Conservation (phyloP, 805 yeast genomes). For the Candida ascalaphidarum region DNA sequence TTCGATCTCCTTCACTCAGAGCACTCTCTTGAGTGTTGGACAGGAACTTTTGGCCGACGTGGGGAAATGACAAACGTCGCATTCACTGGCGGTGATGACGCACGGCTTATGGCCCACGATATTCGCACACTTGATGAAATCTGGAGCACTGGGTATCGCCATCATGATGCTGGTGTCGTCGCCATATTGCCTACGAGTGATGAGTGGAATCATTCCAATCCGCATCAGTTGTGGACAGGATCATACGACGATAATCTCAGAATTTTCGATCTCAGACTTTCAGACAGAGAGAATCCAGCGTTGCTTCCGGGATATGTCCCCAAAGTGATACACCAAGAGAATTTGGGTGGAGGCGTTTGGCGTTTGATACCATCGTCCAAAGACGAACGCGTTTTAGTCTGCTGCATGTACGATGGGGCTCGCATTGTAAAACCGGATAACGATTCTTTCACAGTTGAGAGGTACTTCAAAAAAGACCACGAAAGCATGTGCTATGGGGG, state of each 20-base stretch:
- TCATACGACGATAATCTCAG: constrained; percentile 82
- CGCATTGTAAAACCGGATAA: constrained; percentile 37
- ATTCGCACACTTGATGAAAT: constrained; percentile 28
- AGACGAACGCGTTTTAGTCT: constrained; percentile 46
- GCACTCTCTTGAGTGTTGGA: constrained; percentile 86
- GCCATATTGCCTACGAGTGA: constrained; percentile 48
- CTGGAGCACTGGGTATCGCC: constrained; percentile 36
- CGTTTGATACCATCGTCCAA: constrained; percentile 59
- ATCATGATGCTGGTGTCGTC: constrained; percentile 89
- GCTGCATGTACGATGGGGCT: constrained; percentile 97
- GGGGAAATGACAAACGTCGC: constrained; percentile 48
- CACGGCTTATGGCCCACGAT: constrained; percentile 68
- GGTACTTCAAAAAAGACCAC: constrained; percentile 59
- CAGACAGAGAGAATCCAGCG: constrained; percentile 28
- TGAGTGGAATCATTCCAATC: constrained; percentile 35
- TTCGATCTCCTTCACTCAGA: constrained; percentile 18
- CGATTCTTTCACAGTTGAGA: constrained; percentile 19
- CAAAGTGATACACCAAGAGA: constrained; percentile 28
- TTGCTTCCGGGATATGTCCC: constrained; percentile 45
- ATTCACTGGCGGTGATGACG: constrained; percentile 90
- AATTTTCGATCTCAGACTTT: constrained; percentile 56
- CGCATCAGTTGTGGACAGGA: constrained; percentile 69
- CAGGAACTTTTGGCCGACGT: constrained; percentile 57
- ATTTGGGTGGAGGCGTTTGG: constrained; percentile 95
- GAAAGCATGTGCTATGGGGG: constrained; percentile 95